These are phyloP conservation scores for Rhododendron ferrugineum DNA, from an alignment of 148 eudicot genomes.

Conservation along the genomic window DNA sequence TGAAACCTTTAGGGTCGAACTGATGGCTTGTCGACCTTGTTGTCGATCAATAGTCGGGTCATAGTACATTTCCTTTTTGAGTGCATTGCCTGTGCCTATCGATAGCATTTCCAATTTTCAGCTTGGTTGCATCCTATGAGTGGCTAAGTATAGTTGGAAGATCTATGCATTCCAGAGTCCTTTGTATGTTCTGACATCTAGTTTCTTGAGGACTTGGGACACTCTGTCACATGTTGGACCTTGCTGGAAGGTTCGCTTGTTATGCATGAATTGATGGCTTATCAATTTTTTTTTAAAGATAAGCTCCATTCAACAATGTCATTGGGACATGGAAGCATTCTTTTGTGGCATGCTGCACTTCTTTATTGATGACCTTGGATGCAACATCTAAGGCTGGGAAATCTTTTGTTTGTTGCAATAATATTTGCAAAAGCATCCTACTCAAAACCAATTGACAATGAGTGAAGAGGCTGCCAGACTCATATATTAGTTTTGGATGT, in stretches of 20 bases:
- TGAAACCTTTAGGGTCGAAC: neutral
- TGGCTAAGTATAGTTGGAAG: neutral
- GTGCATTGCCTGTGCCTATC: neutral
- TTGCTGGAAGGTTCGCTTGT: neutral
- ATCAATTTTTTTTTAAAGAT: neutral
- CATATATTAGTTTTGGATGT: neutral
- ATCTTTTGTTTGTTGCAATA: neutral
- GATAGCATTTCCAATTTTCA: neutral
- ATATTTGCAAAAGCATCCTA: neutral
- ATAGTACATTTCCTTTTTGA: neutral
- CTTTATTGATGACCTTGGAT: slow-evolving; percentile 1
- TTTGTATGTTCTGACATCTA: neutral
- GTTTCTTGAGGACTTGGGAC: neutral
- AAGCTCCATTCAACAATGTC: neutral
- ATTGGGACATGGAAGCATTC: neutral
- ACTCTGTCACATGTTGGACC: neutral
- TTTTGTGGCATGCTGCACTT: neutral
- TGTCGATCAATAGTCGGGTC: too few species aligned
- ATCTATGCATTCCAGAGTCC: neutral
- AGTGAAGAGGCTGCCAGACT: neutral
- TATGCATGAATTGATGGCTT: neutral
- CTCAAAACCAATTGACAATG: neutral
- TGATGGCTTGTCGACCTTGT: neutral
- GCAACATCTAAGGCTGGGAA: neutral
- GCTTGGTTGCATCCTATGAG: neutral